phyloP scores from a whole-genome alignment of 2,329 filamentous ascomycete genomes.

The Calonectria pteridis region DNA sequence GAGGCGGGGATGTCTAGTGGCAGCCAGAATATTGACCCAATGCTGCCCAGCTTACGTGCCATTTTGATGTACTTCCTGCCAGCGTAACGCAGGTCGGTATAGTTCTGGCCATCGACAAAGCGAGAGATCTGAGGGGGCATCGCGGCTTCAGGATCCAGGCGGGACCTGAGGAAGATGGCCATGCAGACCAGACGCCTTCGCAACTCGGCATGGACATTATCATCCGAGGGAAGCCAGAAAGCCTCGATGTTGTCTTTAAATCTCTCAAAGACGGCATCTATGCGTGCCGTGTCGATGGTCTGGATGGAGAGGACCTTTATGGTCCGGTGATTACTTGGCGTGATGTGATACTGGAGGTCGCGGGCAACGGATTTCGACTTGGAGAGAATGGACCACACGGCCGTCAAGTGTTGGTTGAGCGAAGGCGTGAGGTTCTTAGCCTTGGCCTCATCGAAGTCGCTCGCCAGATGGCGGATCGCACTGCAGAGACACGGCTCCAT shows the following conservation, averaged over 20 bases:
- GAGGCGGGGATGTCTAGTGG: conserved; percentile 48
- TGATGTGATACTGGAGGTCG: conserved; percentile 47
- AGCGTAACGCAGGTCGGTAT: conserved; percentile 46
- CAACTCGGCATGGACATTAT: conserved; percentile 40
- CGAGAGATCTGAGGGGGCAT: conserved; percentile 37
- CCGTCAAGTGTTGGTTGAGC: conserved; percentile 44
- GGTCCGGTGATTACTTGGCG: conserved; percentile 47
- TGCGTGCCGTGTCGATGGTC: conserved; percentile 29
- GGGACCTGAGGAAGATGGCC: conserved; percentile 46
- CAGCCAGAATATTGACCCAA: conserved; percentile 50
- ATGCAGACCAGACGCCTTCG: conserved; percentile 46
- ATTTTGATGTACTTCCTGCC: conserved; percentile 52
- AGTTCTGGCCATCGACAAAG: conserved; percentile 38
- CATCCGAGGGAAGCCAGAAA: conserved; percentile 41
- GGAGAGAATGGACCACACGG: conserved; percentile 41
- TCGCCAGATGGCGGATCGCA: conserved; percentile 37
- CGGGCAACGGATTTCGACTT: conserved; percentile 46
- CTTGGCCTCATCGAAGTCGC: conserved; percentile 37
- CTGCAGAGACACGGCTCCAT: conserved; percentile 41
- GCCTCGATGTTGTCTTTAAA: conserved; percentile 29
- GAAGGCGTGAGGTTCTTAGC: conserved; percentile 38
- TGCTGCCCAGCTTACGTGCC: conserved; percentile 43
- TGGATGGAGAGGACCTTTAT: conserved; percentile 44
- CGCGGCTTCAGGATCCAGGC: conserved; percentile 35
- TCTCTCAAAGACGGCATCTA: conserved; percentile 30